Evolutionary conservation across 1,139 yeast genomes (phyloP).

Genomic region (Lodderomyces orthopsilosis): DNA sequence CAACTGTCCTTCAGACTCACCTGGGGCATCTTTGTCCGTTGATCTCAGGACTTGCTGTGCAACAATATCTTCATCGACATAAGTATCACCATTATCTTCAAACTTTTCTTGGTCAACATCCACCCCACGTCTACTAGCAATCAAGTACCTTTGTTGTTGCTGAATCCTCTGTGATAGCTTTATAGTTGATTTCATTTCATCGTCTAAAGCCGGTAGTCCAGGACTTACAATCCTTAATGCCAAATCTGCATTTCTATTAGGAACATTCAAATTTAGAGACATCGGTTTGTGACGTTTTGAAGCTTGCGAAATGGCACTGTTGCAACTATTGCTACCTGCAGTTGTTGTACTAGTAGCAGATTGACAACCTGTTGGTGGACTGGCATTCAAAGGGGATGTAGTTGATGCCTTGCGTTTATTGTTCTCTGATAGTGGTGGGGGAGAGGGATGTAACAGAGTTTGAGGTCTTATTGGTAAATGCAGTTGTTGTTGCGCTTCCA

Average conservation of each 20-base stretch:
- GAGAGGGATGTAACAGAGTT: neutral
- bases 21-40: neutral
- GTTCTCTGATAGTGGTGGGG: neutral
- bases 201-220: conserved; percentile 47
- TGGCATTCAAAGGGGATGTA: neutral
- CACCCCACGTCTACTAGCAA: conserved; percentile 34
- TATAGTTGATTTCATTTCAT: conserved; percentile 48
- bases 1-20: neutral
- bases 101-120: conserved; percentile 7
- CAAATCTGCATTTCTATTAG: conserved; percentile 20
- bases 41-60: conserved; percentile 1
- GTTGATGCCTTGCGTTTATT: neutral
- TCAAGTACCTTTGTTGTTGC: conserved; percentile 46
- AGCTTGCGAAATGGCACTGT: conserved; percentile 2
- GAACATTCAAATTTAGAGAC: conserved; percentile 11
- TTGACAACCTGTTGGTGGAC: neutral
- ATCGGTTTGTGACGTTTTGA: conserved; percentile 25
- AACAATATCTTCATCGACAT: conserved; percentile 1
- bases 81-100: neutral
- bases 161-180: conserved; percentile 45
- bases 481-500: neutral
- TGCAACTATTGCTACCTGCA: neutral
- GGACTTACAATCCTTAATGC: conserved; percentile 45
- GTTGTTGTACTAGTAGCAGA: neutral
- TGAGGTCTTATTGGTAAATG: neutral